Base-by-base conservation (phyloP, 352 stramenopile genomes). In the Paralagenidium karlingii region DNA sequence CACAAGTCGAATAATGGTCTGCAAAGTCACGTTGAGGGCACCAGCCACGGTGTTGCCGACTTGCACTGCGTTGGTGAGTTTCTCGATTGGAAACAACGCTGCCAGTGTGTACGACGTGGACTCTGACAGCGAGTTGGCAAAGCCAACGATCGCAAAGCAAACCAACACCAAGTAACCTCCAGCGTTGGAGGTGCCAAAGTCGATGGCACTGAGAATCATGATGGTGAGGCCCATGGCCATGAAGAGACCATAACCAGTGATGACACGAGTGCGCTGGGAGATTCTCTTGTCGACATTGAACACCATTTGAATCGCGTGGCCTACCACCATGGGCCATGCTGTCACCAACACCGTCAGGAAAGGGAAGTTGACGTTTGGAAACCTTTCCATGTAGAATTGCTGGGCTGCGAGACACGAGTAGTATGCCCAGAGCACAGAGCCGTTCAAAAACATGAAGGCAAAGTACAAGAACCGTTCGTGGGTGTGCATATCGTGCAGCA, bases 391-490 rank as follows among this genome's bases (percentile, higher is more conserved):
- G 47, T 83, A 82, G 37, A 76, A 86, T 38, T 80, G 58, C 18
- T 83, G 66, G 0, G 66, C 66, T 32, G 66, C 82, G 29, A 86
- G 49, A 36, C 68, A 86, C 53, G 66, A 82, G 47, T 80, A 81
- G 55, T 76, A 83, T n/a, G 66, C 63, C 68, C 73, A 86, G 20
- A 86, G 53, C 24, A 82, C 67, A 2, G 73, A 70, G 16, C 54
- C 67, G 32, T 81, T 82, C 5, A 86, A 49, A 51, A 82, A 86
- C 51, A 75, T 68, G 56, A 83, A 52, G 46, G 55, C 58, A 38
- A 57, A 77, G 58, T 78, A 82, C 33, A 86, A 66, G 19, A 55
- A 64, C n/a, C n/a, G n/a, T n/a, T n/a, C n/a, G n/a, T n/a, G n/a
- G n/a, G n/a, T n/a, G n/a, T n/a, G n/a, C n/a, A n/a, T n/a, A n/a